Evolutionary conservation across 768 basidiomycete species (phyloP).

Genomic region (Saitozyma podzolica): DNA sequence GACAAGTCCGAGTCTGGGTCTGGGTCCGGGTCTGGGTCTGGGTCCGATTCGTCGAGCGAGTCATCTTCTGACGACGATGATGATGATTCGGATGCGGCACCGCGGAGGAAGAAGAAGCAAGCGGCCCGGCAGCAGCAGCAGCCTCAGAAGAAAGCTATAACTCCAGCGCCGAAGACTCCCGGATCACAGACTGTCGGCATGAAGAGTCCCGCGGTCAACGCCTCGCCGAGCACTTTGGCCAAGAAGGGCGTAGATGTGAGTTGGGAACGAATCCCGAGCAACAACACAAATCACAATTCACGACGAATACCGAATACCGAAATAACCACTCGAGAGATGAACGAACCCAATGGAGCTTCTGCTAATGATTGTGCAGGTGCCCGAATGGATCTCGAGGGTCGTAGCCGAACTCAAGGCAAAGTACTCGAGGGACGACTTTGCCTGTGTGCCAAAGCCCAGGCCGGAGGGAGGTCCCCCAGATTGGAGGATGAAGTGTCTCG

Average conservation of each 20-base stretch:
- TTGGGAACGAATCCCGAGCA: no score
- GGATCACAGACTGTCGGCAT: background rate
- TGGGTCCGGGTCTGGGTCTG: no score
- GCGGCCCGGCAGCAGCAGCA: background rate
- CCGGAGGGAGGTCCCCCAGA: conserved; percentile 61
- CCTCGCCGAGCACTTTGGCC: no score
- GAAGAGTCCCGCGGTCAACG: no score
- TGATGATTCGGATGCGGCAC: conserved; percentile 24
- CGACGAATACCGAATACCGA: no score
- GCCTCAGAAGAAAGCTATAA: background rate
- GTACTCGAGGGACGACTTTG: conserved; percentile 81
- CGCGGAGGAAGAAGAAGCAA: conserved; percentile 4
- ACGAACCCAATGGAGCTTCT: no score
- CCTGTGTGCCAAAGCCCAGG: conserved; percentile 65
- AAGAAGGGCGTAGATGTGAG: no score
- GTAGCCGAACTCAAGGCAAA: conserved; percentile 66
- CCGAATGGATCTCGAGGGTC: conserved; percentile 71
- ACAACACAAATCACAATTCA: no score
- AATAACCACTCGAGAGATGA: no score
- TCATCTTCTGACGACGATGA: conserved; percentile 12
- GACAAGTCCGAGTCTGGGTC: no score
- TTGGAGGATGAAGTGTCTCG: conserved; percentile 94
- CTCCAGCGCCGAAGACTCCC: background rate
- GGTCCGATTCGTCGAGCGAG: no score
- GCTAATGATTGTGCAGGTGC: conserved; percentile 55